Conservation (phyloP, 1,284 basidiomycete genomes). For the Grifola frondosa region DNA sequence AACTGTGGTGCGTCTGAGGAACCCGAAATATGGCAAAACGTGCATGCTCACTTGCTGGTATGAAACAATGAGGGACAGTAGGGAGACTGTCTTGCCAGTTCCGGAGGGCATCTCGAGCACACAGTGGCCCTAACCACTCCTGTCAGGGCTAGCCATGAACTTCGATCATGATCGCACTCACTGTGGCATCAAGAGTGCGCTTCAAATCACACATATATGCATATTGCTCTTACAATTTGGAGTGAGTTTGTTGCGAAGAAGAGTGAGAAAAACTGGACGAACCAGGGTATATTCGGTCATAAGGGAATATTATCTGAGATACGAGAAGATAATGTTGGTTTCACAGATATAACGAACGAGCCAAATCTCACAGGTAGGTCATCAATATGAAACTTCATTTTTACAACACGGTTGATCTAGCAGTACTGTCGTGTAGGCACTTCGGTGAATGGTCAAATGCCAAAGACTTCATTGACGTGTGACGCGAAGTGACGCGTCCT, state of each 20-base stretch:
- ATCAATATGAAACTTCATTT: conserved; percentile 96
- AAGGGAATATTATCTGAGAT: conserved; percentile 87
- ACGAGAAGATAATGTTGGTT: too few relatives aligned
- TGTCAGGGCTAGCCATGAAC: conserved; percentile 1
- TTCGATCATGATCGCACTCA: conserved; percentile 25
- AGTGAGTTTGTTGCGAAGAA: too few relatives aligned
- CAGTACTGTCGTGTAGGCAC: too few relatives aligned
- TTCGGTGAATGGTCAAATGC: too few relatives aligned
- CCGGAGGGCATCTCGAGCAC: conserved; percentile 99
- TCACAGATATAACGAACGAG: conserved; percentile 13
- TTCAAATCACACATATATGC: conserved; percentile 99
- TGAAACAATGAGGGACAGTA: conserved; percentile 94
- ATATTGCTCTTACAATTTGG: conserved; percentile 84
- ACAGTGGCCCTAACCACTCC: conserved; percentile 96
- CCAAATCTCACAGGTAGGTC: conserved; percentile 84
- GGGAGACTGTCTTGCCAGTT: conserved; percentile 97
- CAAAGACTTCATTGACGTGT: too few relatives aligned
- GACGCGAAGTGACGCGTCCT: conserved; percentile 15
- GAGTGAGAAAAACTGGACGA: conserved; percentile 18
- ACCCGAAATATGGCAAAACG: not conserved
- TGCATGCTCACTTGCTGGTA: conserved; percentile 85
- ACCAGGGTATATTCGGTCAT: conserved; percentile 89
- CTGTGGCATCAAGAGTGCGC: conserved; percentile 90
- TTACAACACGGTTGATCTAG: conserved; percentile 5
- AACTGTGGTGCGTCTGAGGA: conserved; percentile 62